Base-by-base conservation (phyloP, 441 rosid species). In the Brassica balearica region DNA sequence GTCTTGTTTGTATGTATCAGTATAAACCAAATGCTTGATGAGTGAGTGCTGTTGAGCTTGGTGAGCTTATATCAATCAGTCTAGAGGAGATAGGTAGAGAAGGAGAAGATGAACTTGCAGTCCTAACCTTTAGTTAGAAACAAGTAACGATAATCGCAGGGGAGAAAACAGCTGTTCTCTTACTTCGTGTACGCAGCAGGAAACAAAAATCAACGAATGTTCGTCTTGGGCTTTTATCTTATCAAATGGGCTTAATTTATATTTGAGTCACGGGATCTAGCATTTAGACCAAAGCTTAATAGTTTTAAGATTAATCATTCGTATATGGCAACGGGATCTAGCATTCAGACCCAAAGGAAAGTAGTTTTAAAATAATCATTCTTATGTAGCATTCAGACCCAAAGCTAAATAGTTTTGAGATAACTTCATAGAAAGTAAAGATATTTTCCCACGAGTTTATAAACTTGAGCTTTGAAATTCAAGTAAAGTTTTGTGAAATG, bases 41-140 rank as follows among this genome's bases (percentile, higher is more conserved):
- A 48, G 97, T 92, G 95, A 43, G 97, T 92, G 89, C 91, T 86
- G 77, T 91, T 91, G 88, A 91, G 97, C 94, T 94, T 91, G 69
- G 97, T 86, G 68, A 94, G 97, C 89, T 91, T 90, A 78, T 92
- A 80, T 92, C 97, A 69, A 90, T 91, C 43, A 91, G 89, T 76
- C 72, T 71, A 64, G 38, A 12, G 65, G 27, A 72, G 22, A 23
- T 3, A 22, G 19, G 7, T 22, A 27, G 68, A 61, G 68, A 10
- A 2, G 27, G 4, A 60, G 68, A 72, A 46, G 22, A 72, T 25
- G 76, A 25, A 48, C 56, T n/a, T 48, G 19, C 56, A 48, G 27
- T 60, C 62, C 76, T 63, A 55, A 32, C 36, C 73, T 3, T 41
- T 46, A 17, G 68, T 25, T 68, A 46, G 68, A 71, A 17, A 61